Evolutionary conservation across 495 filamentous ascomycete genomes (phyloP).

Genomic region (Annulohypoxylon maeteangense): DNA sequence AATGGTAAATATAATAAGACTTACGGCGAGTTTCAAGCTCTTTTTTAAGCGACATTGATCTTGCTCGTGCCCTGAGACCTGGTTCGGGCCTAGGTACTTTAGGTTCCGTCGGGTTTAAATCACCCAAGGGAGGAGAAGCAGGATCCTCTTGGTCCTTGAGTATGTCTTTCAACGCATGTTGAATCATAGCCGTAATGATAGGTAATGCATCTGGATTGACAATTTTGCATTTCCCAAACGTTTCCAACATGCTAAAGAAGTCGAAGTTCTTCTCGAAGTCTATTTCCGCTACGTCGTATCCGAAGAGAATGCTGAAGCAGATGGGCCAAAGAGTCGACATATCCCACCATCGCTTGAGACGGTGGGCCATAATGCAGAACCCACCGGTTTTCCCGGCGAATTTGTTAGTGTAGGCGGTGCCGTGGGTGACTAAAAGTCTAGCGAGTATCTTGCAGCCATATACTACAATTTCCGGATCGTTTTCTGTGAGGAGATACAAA

Average conservation of each 20-base stretch:
- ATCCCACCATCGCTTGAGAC: conserved; percentile 90
- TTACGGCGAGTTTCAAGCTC: conserved; percentile 63
- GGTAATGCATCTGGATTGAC: conserved; percentile 81
- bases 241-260: conserved; percentile 74
- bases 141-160: conserved; percentile 69
- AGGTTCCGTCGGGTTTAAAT: conserved; percentile 30
- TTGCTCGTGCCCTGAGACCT: conserved; percentile 54
- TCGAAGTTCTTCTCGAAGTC: conserved; percentile 79
- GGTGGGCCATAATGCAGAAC: conserved; percentile 82
- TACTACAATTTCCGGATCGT: conserved; percentile 83
- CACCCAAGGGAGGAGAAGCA: conserved; percentile 61
- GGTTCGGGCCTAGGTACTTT: conserved; percentile 33
- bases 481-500: conserved; percentile 89
- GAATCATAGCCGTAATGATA: conserved; percentile 89
- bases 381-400: conserved; percentile 87
- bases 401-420: conserved; percentile 80
- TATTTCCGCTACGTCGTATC: conserved; percentile 77
- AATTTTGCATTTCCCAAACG: conserved; percentile 73
- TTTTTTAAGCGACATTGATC: conserved; percentile 60
- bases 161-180: conserved; percentile 76
- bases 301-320: conserved; percentile 90
- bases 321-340: conserved; percentile 86
- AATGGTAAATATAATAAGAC: conserved; percentile 25
- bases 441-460: conserved; percentile 86
- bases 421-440: conserved; percentile 84